Base-by-base conservation (phyloP, 768 basidiomycete genomes). In the Suillus placidus region DNA sequence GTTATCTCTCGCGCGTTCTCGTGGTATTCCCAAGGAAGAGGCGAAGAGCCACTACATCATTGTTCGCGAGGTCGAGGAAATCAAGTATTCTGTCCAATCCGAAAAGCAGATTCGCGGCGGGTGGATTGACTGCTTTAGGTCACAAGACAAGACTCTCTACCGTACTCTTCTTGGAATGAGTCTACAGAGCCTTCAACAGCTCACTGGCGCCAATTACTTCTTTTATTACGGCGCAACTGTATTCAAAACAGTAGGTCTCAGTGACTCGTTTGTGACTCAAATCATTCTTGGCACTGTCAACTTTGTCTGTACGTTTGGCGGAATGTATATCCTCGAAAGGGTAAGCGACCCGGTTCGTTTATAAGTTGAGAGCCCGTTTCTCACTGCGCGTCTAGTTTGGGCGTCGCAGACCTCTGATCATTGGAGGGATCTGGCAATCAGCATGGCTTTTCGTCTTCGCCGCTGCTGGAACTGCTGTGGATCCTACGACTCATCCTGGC, bases 201-300 rank as follows among this genome's bases (percentile, higher is more conserved):
- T 92, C 42, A 91, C 88, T 0, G 87, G 88, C 26, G 87, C 87
- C 4, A 89, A 89, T 74, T 88, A 87, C 72, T 88, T 88, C 78
- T 88, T 88, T 78, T 89, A 89, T 72, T 85, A 84, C 51, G 84
- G 84, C 40, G 88, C 90, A 2, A 89, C 89, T 0, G 78, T 90
- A 63, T 91, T 92, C 79, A 70, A 80, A 61, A 82, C 85, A 10
- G 90, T 92, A 30, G 91, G 91, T 32, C 84, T 91, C 67, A 58
- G 74, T 9, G 89, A 92, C 74, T 85, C 86, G 30, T 91, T 84
- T 71, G 78, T 91, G 57, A 87, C 87, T 1, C 91, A 93, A 69
- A 89, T 92, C 68, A 92, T 93, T 69, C 80, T 92, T 49, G 90
- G 91, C 45, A 84, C 83, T 4, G 88, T 91, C 73, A 91, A 91